Evolutionary conservation across 2,329 filamentous ascomycete species (phyloP), one percentile per base, ranked within the genome.

Genomic region (Calonectria hongkongensis): DNA sequence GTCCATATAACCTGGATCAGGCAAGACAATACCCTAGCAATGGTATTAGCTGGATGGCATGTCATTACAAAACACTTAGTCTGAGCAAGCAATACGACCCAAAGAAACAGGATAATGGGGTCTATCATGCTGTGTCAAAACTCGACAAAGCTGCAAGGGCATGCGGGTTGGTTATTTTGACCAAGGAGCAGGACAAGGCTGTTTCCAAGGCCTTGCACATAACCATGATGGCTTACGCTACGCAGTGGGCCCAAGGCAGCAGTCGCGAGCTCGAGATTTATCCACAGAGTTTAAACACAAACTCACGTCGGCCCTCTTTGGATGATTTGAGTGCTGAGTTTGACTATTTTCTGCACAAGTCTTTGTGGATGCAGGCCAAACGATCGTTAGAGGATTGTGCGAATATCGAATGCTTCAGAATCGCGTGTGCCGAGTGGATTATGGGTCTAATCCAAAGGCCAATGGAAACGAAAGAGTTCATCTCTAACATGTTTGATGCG

Each of bases 161-260:
- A 0, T 82, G 84, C 4, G 83, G 84, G 16, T 81, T 87, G 8
- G 82, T 87, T 27, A 80, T 81, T 1, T 78, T 89, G 1, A 86
- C 83, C 4, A 81, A 77, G 13, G 72, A 76, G 0, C 85, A 90
- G 68, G 85, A 88, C 51, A 82, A 81, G 21, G 83, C 83, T 4
- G 86, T 84, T 36, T 83, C 84, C 0, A 85, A 83, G 66, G 88
- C 88, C 2, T 77, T 90, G 10, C 85, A 89, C 64, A 78, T 87
- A 3, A 83, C 85, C 2, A 88, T 89, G 56, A 87, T 89, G 82
- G 86, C 88, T 0, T 90, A 89, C 78, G 87, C 88, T 4, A 86
- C 88, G 0, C 88, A 90, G 73, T 89, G 88, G 78, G 78, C 78
- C 7, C 78, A 80, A 62, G 78, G 78, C 1, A 80, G 78, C 28